Base-by-base conservation (phyloP, 257 asterid species). In the Solanum chaucha region DNA sequence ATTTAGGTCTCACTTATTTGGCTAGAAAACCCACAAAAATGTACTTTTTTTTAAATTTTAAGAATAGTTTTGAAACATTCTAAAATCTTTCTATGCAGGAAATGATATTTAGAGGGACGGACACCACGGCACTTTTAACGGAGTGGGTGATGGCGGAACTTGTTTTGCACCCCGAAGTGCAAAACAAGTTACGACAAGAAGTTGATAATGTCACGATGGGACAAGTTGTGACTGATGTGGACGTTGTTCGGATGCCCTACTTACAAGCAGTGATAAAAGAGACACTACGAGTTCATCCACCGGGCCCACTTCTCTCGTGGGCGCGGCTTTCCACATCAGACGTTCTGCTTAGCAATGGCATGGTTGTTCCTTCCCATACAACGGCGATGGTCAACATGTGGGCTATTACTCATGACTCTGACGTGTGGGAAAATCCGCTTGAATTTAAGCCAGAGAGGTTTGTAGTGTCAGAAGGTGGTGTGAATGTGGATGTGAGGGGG, bases 321-420 rank as follows among this genome's bases (percentile, higher is more conserved):
- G 91, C 94, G 8, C 89, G 93, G 8, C 87, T 93, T 12, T 91
- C 93, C 2, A 91, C 92, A 0, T 65, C 89, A 0, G 88, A 93
- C 28, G 92, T 93, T 24, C 86, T 6, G 5, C 93, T 93, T 19
- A 87, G 84, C 88, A 92, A 92, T 22, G 92, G 90, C 75, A 90
- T 93, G 94, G 58, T 93, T 0, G 82, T 93, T 28, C 94, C 94
- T 1, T 83, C 87, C 4, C 86, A 92, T 73, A 93, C 96, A 0
- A 92, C 92, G 0, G 92, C 96, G 1, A 93, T 93, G 94, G 91
- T 93, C 36, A 93, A 93, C 68, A 92, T 92, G 94, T 92, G 96
- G 96, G 91, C 94, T 14, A 93, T 93, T 14, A 88, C 96, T 0
- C 94, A 90, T 19, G 93, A 93, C 85, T 51, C 91, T 0, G 26